Percentiles rank a stretch among this genome's conserved stretches.
phyloP scores from a whole-genome alignment of 2,329 filamentous ascomycete species.

The Rhynchosporium graminicola region DNA sequence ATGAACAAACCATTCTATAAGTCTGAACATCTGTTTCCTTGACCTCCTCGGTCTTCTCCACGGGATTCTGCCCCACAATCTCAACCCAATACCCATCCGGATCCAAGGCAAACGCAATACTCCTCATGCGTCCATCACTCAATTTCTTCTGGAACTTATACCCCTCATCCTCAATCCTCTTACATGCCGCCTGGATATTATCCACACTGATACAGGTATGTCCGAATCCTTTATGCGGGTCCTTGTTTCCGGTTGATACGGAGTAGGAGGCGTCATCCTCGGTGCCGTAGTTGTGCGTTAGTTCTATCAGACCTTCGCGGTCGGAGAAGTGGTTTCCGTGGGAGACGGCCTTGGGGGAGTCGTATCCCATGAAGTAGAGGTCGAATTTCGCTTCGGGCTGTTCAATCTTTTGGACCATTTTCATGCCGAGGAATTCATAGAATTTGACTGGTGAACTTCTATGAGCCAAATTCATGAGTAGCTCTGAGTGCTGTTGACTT shows the following conservation, averaged over 20 bases:
- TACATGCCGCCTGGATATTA: slow-evolving; percentile 85
- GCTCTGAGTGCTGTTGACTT: slow-evolving; percentile 27
- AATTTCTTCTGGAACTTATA: slow-evolving; percentile 96
- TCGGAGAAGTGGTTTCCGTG: slow-evolving; percentile 72
- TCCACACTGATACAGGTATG: slow-evolving; percentile 84
- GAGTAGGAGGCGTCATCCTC: slow-evolving; percentile 81
- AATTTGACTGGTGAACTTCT: slow-evolving; percentile 67
- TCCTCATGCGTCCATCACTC: slow-evolving; percentile 79
- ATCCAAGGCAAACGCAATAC: slow-evolving; percentile 89
- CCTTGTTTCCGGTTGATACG: slow-evolving; percentile 86
- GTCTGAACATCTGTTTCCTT: slow-evolving; percentile 71
- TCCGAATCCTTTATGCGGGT: slow-evolving; percentile 69
- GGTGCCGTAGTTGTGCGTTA: slow-evolving; percentile 84
- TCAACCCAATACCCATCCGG: slow-evolving; percentile 88
- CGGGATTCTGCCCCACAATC: slow-evolving; percentile 69
- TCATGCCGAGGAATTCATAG: slow-evolving; percentile 91
- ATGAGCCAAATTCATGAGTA: slow-evolving; percentile 2
- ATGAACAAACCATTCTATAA: slow-evolving; percentile 65
- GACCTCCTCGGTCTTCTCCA: slow-evolving; percentile 72
- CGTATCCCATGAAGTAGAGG: slow-evolving; percentile 92
- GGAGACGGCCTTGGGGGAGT: slow-evolving; percentile 73
- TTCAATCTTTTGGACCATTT: slow-evolving; percentile 74
- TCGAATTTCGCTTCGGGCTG: slow-evolving; percentile 91
- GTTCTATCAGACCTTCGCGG: slow-evolving; percentile 86
- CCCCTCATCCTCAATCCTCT: slow-evolving; percentile 84